Base-by-base conservation (phyloP, 768 basidiomycete species). In the Mycena galopus region DNA sequence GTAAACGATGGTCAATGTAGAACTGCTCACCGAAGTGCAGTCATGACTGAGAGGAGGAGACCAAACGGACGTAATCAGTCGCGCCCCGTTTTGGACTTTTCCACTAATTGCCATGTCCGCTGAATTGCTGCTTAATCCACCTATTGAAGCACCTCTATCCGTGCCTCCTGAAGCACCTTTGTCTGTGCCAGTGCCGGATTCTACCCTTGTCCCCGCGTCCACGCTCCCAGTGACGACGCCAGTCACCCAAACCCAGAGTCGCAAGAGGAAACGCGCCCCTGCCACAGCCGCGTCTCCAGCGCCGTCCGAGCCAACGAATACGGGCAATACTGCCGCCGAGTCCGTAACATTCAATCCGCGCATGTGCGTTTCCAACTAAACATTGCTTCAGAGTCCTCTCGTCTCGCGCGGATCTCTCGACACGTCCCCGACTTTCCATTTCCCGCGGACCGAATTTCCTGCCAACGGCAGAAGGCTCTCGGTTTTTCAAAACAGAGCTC, bases 381-480 rank as follows among this genome's bases (percentile, higher is more conserved):
- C n/a, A 62, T 44, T 66, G 33, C 55, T 72, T 42, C 71, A 88
- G 84, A 74, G 83, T 93, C 72, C 87, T 93, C 64, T 87, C 89
- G 19, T 88, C 89, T 16, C 91, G 91, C 33, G 87, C 90, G 71
- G 92, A 94, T 81, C 88, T 94, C 73, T 89, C 89, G 60, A 87
- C 90, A 6, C 88, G 93, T 29, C 92, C 91, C 1, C 90, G 90
- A 60, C 89, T 95, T 47, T 88, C 89, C 37, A 89, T 94, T 73
- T 94, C 93, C 62, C 92, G 94, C 29, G 92, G 90, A 30, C 94
- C 94, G 1, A 82, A 84, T 2, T 94, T 95, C 79, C 78, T 89
- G 25, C 90, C 92, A 5, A 81, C 86, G n/a, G 79, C 84, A 4
- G 90, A 92, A 61, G 79, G 80, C 30, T 88, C 91, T 29, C 84